Conservation (phyloP, 1,284 basidiomycete species). For the Puccinia sorghi region DNA sequence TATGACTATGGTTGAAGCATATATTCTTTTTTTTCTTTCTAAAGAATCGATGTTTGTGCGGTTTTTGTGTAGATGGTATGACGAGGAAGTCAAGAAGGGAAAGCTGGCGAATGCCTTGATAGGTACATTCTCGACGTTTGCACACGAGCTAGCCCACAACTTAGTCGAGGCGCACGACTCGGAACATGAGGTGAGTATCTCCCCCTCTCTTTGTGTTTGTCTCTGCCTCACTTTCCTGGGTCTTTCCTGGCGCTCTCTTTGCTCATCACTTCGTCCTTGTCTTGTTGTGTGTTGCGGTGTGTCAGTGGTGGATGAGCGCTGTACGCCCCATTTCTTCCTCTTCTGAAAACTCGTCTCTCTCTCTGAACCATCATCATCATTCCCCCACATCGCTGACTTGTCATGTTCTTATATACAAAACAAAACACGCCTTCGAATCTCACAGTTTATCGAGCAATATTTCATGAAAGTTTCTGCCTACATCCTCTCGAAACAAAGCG, state of each 20-base stretch:
- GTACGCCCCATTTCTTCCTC: constrained; percentile 1
- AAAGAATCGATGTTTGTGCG: not conserved
- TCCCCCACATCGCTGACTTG: not conserved
- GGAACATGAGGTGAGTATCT: constrained; percentile 45
- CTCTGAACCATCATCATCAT: not conserved
- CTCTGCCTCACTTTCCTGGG: not conserved
- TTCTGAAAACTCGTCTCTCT: not conserved
- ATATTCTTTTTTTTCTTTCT: not conserved
- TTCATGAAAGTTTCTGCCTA: constrained; percentile 35
- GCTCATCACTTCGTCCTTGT: not conserved
- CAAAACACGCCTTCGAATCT: not conserved
- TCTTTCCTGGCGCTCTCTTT: not conserved
- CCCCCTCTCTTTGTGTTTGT: not conserved
- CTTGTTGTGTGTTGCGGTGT: not conserved
- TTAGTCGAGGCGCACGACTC: constrained; percentile 48
- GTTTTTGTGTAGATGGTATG: constrained; percentile 40
- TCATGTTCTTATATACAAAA: not conserved
- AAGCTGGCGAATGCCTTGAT: constrained; percentile 47
- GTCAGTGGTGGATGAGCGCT: constrained; percentile 50
- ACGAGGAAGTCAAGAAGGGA: constrained; percentile 48
- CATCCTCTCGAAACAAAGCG: constrained; percentile 20
- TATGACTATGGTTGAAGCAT: not conserved
- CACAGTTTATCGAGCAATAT: constrained; percentile 49
- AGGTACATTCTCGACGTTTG: constrained; percentile 48
- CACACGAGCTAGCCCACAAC: constrained; percentile 49